A percentile compares a stretch with the other conserved stretches of the same genome.
Conservation (phyloP, 805 yeast genomes). For the Jamesozyma rosinii region DNA sequence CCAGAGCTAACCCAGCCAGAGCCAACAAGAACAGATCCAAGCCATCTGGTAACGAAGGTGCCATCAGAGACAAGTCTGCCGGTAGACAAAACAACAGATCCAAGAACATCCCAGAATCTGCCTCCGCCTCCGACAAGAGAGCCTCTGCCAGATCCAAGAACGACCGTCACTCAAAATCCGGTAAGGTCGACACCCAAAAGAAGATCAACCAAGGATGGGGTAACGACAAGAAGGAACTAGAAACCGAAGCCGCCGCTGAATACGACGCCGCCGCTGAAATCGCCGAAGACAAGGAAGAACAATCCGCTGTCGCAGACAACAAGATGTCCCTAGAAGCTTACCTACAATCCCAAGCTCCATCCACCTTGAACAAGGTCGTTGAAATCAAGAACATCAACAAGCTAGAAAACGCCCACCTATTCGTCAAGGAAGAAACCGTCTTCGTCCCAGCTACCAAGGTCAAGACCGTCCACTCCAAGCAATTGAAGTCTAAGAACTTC, state of each 20-base stretch:
- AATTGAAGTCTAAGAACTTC: conserved; percentile 70
- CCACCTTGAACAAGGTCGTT: not conserved
- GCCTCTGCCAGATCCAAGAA: conserved; percentile 42
- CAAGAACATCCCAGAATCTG: conserved; percentile 43
- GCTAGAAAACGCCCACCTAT: conserved; percentile 42
- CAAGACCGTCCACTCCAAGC: conserved; percentile 65
- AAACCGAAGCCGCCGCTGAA: conserved; percentile 51
- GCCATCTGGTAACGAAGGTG: conserved; percentile 83
- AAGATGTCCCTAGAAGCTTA: conserved; percentile 74
- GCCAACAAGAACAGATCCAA: conserved; percentile 64
- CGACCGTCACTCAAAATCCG: conserved; percentile 84
- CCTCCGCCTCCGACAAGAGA: conserved; percentile 42
- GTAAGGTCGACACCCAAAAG: conserved; percentile 78
- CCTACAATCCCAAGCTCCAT: conserved; percentile 40
- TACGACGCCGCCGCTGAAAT: conserved; percentile 60
- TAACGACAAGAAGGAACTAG: conserved; percentile 60
- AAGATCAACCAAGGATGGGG: conserved; percentile 85
- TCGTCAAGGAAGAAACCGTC: conserved; percentile 56
- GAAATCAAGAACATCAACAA: conserved; percentile 35
- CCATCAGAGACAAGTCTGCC: conserved; percentile 60
- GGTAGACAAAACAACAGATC: conserved; percentile 54
- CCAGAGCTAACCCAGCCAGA: conserved; percentile 69
- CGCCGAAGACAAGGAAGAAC: conserved; percentile 41
- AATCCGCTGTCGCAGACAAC: conserved; percentile 36
- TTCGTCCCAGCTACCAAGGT: conserved; percentile 50